phyloP scores from a whole-genome alignment of 75 land plant genomes.

The Picea glauca region DNA sequence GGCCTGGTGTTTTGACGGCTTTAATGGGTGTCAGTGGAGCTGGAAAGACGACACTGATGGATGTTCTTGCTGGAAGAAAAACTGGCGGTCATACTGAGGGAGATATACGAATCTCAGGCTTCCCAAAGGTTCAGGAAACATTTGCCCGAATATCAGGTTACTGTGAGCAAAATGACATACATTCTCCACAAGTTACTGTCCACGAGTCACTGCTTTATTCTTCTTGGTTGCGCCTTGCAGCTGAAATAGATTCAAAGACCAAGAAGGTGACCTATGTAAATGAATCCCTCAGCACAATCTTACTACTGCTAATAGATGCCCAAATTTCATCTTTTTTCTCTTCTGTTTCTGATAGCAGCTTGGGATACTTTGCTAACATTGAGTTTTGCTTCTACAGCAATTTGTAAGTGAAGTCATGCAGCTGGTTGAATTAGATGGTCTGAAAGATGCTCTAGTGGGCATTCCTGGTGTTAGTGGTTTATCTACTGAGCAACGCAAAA shows the following conservation, averaged over 20 bases:
- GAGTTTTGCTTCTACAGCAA: conserved; percentile 13
- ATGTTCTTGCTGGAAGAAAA: conserved; percentile 84
- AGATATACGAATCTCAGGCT: conserved; percentile 75
- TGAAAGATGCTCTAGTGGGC: conserved; percentile 25
- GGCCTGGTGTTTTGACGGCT: conserved; percentile 82
- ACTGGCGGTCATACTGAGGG: conserved; percentile 91
- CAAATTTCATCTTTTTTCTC: conserved; percentile 22
- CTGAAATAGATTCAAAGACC: conserved; percentile 8
- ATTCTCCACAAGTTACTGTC: conserved; percentile 80
- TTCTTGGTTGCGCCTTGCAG: conserved; percentile 21
- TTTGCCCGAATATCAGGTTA: conserved; percentile 85
- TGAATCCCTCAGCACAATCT: not conserved
- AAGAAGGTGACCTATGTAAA: conserved; percentile 7
- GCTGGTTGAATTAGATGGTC: conserved; percentile 18
- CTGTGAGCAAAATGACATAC: conserved; percentile 80
- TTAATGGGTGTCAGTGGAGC: conserved; percentile 95
- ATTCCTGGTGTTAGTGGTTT: conserved; percentile 28
- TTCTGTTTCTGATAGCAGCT: conserved; percentile 19
- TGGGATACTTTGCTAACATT: conserved; percentile 17
- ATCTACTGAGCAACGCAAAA: conserved; percentile 25
- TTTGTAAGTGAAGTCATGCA: conserved; percentile 21
- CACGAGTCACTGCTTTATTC: conserved; percentile 42
- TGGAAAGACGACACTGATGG: conserved; percentile 94
- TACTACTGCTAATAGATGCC: conserved; percentile 3
- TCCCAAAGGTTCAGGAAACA: conserved; percentile 73